Base-by-base conservation (phyloP, 352 stramenopile species). In the Phytophthora citricola region DNA sequence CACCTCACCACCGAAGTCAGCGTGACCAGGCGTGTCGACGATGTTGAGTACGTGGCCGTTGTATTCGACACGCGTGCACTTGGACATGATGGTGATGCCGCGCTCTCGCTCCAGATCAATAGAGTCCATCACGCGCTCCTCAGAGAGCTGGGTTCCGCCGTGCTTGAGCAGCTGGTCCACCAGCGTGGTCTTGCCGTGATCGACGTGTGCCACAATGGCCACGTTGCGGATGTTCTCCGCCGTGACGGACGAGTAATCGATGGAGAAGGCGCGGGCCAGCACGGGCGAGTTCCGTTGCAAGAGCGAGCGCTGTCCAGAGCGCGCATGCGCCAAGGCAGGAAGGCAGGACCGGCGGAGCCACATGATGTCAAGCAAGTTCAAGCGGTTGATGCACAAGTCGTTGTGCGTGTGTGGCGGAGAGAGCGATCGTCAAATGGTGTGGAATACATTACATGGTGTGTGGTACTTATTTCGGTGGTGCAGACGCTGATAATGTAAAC, bases 31-130 rank as follows among this genome's bases (percentile, higher is more conserved):
- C 15, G 97, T 99, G 87, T 99, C 97, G 12, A 99, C 96, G 34
- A 99, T 95, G 77, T 99, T 99, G 61, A 99, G 90, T 50, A 97
- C 85, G 41, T 98, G 83, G 41, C 90, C 97, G 47, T 89, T 83
- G 78, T 98, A 99, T 64, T 98, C 81, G 52, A 99, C 86, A 29
- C 96, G 88, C 45, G 97, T 99, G 61, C 96, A 97, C 82, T 99
- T 99, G 68, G 90, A 98, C 75, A 99, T 99, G 77, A 99, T 99
- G 15, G 98, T 99, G 70, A 99, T 99, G 15, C 97, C 98, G 15
- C 98, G 94, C 81, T 99, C 97, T 51, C 95, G 92, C 86, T 99
- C 98, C 24, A 99, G 71, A 58, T 98, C 97, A 59, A 98, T 98
- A 53, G 89, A 98, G 80, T 99, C 98, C 97, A 99, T 99, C 3